A percentile compares a stretch with the other conserved stretches of the same genome.
phyloP scores from a whole-genome alignment of 805 yeast species.

The Cyberlindnera maritima region DNA sequence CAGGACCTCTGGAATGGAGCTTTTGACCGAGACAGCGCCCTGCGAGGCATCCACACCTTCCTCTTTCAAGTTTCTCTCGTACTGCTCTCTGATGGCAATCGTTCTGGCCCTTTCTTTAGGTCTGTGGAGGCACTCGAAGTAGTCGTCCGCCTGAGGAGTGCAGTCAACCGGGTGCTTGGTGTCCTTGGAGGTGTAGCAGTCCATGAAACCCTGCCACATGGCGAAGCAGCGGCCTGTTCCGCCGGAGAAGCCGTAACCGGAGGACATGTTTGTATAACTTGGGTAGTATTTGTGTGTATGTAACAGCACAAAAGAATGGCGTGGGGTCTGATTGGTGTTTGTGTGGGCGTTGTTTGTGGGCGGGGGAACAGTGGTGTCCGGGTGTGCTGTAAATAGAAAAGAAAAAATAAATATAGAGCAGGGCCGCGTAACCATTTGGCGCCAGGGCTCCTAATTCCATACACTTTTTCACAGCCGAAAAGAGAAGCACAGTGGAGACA shows the following conservation, averaged over 20 bases:
- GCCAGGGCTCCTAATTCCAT: too few species aligned
- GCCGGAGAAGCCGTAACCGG: slow-evolving; percentile 40
- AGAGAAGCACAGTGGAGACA: too few species aligned
- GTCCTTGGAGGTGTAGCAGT: slow-evolving; percentile 41
- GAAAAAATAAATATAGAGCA: too few species aligned
- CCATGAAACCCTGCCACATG: slow-evolving; percentile 43
- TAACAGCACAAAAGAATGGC: too few species aligned
- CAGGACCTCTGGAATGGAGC: slow-evolving; percentile 8
- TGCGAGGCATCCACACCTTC: slow-evolving; percentile 3
- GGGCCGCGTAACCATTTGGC: too few species aligned
- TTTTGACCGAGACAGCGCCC: slow-evolving; percentile 7
- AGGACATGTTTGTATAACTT: slow-evolving; percentile 25
- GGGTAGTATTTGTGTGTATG: too few species aligned
- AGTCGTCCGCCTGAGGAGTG: slow-evolving; percentile 42
- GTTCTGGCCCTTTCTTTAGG: slow-evolving; percentile 37
- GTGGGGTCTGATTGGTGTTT: not conserved
- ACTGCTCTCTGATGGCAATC: slow-evolving; percentile 25
- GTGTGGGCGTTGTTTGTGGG: not conserved
- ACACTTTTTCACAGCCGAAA: too few species aligned
- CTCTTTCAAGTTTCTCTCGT: slow-evolving; percentile 14
- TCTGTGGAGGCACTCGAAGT: slow-evolving; percentile 49
- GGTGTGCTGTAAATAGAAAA: not conserved
- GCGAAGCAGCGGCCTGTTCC: slow-evolving; percentile 46
- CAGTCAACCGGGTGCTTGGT: slow-evolving; percentile 38
- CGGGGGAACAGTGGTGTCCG: not conserved